These are phyloP conservation scores for Pleurotus tuoliensis DNA, from an alignment of 768 basidiomycete species.

Conservation along the genomic window DNA sequence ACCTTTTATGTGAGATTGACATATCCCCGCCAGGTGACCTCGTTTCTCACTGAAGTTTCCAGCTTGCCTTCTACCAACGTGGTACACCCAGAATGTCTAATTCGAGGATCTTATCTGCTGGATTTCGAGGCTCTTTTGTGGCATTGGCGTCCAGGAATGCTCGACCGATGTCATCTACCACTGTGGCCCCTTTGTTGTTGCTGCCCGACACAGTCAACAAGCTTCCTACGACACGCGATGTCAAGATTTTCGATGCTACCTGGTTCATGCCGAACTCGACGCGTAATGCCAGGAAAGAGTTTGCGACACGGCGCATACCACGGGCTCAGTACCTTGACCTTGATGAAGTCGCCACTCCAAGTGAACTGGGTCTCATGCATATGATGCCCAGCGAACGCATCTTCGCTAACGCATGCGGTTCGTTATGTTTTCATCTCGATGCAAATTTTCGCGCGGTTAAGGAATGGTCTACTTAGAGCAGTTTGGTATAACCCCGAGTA, in stretches of 20 bases:
- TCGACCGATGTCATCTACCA: slow-evolving; percentile 33
- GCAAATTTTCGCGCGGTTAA: background rate
- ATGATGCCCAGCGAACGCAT: slow-evolving; percentile 80
- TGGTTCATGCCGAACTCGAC: slow-evolving; percentile 95
- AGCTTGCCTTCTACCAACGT: no score
- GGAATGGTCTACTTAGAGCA: slow-evolving; percentile 33
- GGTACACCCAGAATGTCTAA: background rate
- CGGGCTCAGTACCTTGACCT: slow-evolving; percentile 74
- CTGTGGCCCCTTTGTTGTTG: slow-evolving; percentile 43
- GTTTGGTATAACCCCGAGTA: slow-evolving; percentile 67
- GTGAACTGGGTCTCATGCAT: slow-evolving; percentile 82
- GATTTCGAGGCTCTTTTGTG: background rate
- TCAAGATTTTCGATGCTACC: slow-evolving; percentile 66
- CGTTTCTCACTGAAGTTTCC: no score
- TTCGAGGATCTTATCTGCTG: background rate
- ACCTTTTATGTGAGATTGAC: no score
- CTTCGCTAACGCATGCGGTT: slow-evolving; percentile 83
- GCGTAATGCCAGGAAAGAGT: slow-evolving; percentile 70
- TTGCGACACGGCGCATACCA: slow-evolving; percentile 60
- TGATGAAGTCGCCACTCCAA: slow-evolving; percentile 70
- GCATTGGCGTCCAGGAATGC: background rate
- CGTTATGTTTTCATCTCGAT: slow-evolving; percentile 18
- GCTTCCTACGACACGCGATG: slow-evolving; percentile 26
- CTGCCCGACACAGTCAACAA: slow-evolving; percentile 46
- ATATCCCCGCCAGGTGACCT: no score